Evolutionary conservation across 257 asterid genomes (phyloP).

Genomic region (Salvia splendens): DNA sequence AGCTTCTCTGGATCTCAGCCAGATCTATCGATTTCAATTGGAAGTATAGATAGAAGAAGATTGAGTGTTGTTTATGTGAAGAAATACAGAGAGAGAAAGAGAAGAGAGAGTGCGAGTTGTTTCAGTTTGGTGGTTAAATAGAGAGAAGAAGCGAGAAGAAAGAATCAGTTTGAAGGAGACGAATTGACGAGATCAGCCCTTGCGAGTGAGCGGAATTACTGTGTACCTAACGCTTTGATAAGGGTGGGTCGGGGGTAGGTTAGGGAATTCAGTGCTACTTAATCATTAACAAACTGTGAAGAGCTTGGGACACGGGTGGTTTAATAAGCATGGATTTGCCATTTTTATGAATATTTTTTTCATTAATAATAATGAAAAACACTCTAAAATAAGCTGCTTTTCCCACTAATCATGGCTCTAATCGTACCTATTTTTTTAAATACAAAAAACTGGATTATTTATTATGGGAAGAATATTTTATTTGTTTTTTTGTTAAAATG

Average conservation of each 20-base stretch:
- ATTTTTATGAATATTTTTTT: not conserved
- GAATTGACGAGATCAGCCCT: constrained; percentile 32
- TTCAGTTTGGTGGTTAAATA: constrained; percentile 51
- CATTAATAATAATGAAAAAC: not conserved
- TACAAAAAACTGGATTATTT: not conserved
- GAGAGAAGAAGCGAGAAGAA: constrained; percentile 42
- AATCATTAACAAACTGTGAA: not conserved
- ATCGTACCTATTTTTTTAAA: constrained; percentile 3
- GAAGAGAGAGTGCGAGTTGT: constrained; percentile 19
- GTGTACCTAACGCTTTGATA: not conserved
- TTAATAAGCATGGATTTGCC: constrained; percentile 33
- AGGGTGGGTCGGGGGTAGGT: constrained; percentile 26
- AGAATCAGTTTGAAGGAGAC: constrained; percentile 7
- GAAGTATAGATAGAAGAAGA: constrained; percentile 12
- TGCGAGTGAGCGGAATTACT: not conserved
- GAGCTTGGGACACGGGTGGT: constrained; percentile 33
- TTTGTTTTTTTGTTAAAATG: too few relatives aligned
- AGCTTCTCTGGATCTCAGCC: constrained; percentile 42
- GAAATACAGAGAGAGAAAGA: constrained; percentile 10
- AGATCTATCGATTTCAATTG: constrained; percentile 35
- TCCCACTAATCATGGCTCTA: constrained; percentile 28
- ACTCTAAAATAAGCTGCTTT: not conserved
- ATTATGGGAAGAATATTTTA: too few relatives aligned
- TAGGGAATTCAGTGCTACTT: constrained; percentile 3
- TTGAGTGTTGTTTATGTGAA: not conserved